Evolutionary conservation across 371 early-diverging fungal genomes (phyloP), one percentile per base, ranked within the genome.

Genomic region (Apophysomyces trapeziformis): DNA sequence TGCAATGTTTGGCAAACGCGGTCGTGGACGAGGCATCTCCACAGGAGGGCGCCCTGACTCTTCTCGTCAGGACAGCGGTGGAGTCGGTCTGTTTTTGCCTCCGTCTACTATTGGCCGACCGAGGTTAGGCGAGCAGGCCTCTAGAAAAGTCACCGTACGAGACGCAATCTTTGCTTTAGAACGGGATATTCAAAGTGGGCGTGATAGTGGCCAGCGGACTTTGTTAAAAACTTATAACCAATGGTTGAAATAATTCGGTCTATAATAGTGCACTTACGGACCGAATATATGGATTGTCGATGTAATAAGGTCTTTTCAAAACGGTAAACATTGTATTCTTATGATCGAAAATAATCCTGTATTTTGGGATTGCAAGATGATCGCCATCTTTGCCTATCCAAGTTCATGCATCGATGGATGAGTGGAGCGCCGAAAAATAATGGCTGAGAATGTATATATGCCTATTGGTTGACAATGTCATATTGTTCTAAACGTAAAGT

Each of bases 81-180:
- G 64, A 21, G 67, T 63, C 12, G 75, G 73, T 2, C 56, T 74
- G 36, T 76, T 78, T 54, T 65, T 78, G 16, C 78, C 76, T 1
- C 77, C 78, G 21, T 81, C 81, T 3, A 74, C 76, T 6, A 70
- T 81, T 64, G 76, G 76, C 32, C 58, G 77, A 56, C 69, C 71
- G 26, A 68, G 54, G 69, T 56, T 76, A 38, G 80, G 80, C 9
- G 84, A 83, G 46, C 72, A 80, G 18, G 73, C 75, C 16, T 71
- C 83, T 44, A 74, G 86, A 18, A 80, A 82, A 45, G 75, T 92
- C 18, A 90, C 90, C 9, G 83, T 90, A n/a, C 76, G 83, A 47
- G 93, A 92, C 70, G 91, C 90, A 4, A 68, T 91, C 13, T 91
- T 86, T 68, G 90, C 87, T 16, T 74, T 92, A 36, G 92, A 91